Conservation (phyloP, 2,329 filamentous ascomycete species). For the Calcarisporium arbuscula region DNA sequence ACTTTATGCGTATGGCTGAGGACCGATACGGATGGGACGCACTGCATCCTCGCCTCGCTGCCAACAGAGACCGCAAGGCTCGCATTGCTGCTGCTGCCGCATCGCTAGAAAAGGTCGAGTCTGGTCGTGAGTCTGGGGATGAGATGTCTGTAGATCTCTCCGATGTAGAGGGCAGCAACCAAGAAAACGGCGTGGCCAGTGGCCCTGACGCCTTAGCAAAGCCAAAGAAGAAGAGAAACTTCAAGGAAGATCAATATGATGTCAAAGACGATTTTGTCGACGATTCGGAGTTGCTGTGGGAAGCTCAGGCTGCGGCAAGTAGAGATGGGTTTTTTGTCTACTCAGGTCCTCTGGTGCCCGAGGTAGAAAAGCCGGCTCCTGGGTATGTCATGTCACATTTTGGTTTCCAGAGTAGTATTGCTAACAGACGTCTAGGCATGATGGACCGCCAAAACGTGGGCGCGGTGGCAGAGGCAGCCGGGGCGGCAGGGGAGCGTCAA, state of each 20-base stretch:
- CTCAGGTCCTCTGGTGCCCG: constrained; percentile 81
- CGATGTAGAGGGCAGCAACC: constrained; percentile 72
- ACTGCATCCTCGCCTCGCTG: constrained; percentile 82
- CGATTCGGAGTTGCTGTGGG: constrained; percentile 91
- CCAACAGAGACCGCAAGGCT: constrained; percentile 78
- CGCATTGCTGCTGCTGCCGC: constrained; percentile 86
- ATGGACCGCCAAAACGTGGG: constrained; percentile 66
- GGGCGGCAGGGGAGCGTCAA: constrained; percentile 56
- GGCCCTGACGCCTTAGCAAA: constrained; percentile 57
- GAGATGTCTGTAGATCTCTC: constrained; percentile 80
- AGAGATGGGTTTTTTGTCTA: constrained; percentile 98
- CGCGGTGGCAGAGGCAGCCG: constrained; percentile 46
- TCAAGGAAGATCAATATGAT: constrained; percentile 78
- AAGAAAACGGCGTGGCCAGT: constrained; percentile 67
- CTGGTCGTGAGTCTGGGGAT: constrained; percentile 63
- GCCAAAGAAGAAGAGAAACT: constrained; percentile 73
- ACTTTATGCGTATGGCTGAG: constrained; percentile 90
- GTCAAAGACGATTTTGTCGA: constrained; percentile 82
- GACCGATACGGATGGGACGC: constrained; percentile 93
- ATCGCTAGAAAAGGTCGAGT: constrained; percentile 70
- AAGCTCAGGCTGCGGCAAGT: constrained; percentile 88
- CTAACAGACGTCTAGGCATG: constrained; percentile 49
- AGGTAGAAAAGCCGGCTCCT: constrained; percentile 66
- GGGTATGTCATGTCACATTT: constrained; percentile 36
- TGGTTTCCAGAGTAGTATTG: background rate